Conservation (phyloP, 495 filamentous ascomycete genomes). For the Beverwykella pulmonaria region DNA sequence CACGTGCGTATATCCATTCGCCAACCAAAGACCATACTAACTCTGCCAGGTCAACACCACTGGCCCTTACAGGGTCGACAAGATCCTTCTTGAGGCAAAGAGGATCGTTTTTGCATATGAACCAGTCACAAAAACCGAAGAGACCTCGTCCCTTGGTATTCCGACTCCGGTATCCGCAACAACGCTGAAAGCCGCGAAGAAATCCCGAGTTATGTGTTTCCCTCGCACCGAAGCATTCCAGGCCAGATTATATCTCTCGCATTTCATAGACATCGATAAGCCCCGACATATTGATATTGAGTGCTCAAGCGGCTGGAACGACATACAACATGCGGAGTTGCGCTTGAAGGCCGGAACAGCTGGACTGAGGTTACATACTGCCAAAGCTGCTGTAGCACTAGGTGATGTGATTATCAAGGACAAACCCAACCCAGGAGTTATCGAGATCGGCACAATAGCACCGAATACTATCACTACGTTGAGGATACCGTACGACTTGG, state of each 20-base stretch:
- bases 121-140: slow-evolving; percentile 42
- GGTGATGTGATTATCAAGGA: slow-evolving; percentile 57
- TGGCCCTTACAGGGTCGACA: slow-evolving; percentile 76
- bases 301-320: slow-evolving; percentile 75
- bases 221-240: slow-evolving; percentile 53
- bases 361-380: slow-evolving; percentile 79
- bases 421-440: slow-evolving; percentile 65
- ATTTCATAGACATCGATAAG: slow-evolving; percentile 72
- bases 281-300: slow-evolving; percentile 75
- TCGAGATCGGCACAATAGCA: slow-evolving; percentile 63
- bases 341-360: slow-evolving; percentile 81
- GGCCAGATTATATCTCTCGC: slow-evolving; percentile 55
- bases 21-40: not conserved
- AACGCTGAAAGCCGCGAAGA: slow-evolving; percentile 50
- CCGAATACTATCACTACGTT: slow-evolving; percentile 57
- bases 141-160: slow-evolving; percentile 36
- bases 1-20: slow-evolving; percentile 48
- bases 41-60: slow-evolving; percentile 60
- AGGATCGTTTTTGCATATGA: slow-evolving; percentile 74
- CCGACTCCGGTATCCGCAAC: slow-evolving; percentile 45
- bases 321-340: slow-evolving; percentile 67
- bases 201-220: slow-evolving; percentile 54
- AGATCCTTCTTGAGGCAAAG: slow-evolving; percentile 64
- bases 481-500: slow-evolving; percentile 80
- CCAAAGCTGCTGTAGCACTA: slow-evolving; percentile 61